phyloP scores from a whole-genome alignment of 78 protist species.

The Reticulomyxa filosa region DNA sequence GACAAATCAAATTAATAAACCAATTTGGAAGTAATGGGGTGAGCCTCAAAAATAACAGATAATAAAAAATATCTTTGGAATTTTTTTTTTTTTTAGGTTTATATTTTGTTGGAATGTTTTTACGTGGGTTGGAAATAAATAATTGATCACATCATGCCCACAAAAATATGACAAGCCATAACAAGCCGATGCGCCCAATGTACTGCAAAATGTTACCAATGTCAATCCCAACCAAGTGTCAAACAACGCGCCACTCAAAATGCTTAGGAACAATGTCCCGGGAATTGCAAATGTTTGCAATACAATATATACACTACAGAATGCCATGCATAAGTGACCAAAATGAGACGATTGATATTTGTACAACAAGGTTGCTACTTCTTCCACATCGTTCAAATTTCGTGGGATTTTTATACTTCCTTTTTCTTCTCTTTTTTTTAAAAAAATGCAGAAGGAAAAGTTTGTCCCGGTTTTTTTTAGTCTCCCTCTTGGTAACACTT shows the following conservation, averaged over 20 bases:
- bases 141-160: constrained; percentile 10
- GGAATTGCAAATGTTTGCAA: constrained; percentile 39
- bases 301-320: no score
- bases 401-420: no score
- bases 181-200: constrained; percentile 22
- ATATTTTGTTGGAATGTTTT: not conserved
- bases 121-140: constrained; percentile 20
- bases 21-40: constrained; percentile 48
- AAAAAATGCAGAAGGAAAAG: no score
- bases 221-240: constrained; percentile 33
- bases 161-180: constrained; percentile 19
- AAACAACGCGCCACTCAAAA: constrained; percentile 34
- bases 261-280: constrained; percentile 30
- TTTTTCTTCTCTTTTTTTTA: no score
- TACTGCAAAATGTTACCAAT: constrained; percentile 11
- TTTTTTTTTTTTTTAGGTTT: not conserved
- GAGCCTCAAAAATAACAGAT: constrained; percentile 30
- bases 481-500: no score
- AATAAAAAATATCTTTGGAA: constrained; percentile 17
- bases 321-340: no score
- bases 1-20: constrained; percentile 41
- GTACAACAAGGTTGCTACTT: no score
- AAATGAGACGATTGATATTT: no score
- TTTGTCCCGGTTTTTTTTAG: no score
- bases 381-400: no score